These are phyloP conservation scores for Picochlorum costavermella DNA, from an alignment of 139 green algal species.

Conservation along the genomic window DNA sequence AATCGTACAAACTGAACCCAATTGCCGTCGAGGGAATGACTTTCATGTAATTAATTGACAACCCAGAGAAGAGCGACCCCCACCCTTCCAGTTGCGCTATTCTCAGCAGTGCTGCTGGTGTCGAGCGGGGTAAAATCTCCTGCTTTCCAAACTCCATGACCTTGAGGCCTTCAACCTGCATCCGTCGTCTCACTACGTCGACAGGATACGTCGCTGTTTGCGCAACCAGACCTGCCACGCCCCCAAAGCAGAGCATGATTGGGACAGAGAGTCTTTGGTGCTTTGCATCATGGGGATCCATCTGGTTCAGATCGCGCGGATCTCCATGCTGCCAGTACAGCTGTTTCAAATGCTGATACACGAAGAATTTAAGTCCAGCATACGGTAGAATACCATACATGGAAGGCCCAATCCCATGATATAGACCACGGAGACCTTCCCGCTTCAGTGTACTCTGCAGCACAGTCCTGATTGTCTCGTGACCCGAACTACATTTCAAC, in stretches of 20 bases:
- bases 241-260: slow-evolving; percentile 74
- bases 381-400: slow-evolving; percentile 89
- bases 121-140: slow-evolving; percentile 13
- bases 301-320: neutral
- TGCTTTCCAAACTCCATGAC: neutral
- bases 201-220: slow-evolving; percentile 81
- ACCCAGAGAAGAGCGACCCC: slow-evolving; percentile 49
- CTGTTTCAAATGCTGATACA: slow-evolving; percentile 81
- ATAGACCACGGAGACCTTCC: slow-evolving; percentile 65
- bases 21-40: slow-evolving; percentile 88
- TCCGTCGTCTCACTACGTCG: slow-evolving; percentile 80
- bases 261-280: slow-evolving; percentile 42
- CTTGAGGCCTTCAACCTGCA: slow-evolving; percentile 65
- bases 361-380: slow-evolving; percentile 86
- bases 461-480: slow-evolving; percentile 35
- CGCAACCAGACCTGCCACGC: slow-evolving; percentile 64
- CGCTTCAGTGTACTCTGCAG: slow-evolving; percentile 34
- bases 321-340: slow-evolving; percentile 8
- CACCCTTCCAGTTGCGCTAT: slow-evolving; percentile 41
- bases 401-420: slow-evolving; percentile 69
- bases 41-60: slow-evolving; percentile 93
- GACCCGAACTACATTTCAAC: neutral
- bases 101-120: slow-evolving; percentile 36
- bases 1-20: slow-evolving; percentile 85
- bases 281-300: slow-evolving; percentile 1